Evolutionary conservation across 257 asterid genomes (phyloP).

Genomic region (Lithospermum erythrorhizon): DNA sequence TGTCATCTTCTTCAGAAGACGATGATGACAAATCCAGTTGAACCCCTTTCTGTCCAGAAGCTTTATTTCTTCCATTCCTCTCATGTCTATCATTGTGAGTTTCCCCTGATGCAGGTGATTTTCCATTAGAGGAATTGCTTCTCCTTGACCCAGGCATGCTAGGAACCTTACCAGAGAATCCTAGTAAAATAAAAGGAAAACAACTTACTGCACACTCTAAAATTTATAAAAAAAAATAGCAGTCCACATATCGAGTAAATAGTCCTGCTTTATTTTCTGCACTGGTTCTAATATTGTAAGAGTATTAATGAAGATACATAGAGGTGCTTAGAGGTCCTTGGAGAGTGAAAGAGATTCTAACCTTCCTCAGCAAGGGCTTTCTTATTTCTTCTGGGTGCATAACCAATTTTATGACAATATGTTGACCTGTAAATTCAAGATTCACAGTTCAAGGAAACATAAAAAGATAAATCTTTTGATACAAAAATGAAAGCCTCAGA

Average conservation of each 20-base stretch:
- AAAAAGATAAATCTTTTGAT: not conserved
- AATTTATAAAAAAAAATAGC: no score
- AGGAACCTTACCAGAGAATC: not conserved
- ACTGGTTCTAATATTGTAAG: not conserved
- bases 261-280: not conserved
- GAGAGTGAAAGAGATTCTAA: constrained; percentile 18
- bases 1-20: constrained; percentile 42
- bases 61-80: constrained; percentile 19
- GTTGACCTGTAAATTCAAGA: constrained; percentile 35
- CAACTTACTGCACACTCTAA: not conserved
- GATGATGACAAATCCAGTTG: constrained; percentile 28
- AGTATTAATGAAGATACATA: no score
- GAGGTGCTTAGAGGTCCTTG: no score
- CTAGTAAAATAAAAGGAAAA: not conserved
- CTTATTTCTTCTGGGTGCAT: constrained; percentile 54
- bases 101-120: constrained; percentile 15
- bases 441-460: not conserved
- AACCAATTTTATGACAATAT: constrained; percentile 77
- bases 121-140: not conserved
- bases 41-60: constrained; percentile 25
- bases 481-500: constrained; percentile 13
- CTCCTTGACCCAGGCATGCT: not conserved
- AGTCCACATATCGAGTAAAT: not conserved
- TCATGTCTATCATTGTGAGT: constrained; percentile 19
- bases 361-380: constrained; percentile 22